Conservation (phyloP, 192 early-diverging fungal species). For the Backusella morwellensis region DNA sequence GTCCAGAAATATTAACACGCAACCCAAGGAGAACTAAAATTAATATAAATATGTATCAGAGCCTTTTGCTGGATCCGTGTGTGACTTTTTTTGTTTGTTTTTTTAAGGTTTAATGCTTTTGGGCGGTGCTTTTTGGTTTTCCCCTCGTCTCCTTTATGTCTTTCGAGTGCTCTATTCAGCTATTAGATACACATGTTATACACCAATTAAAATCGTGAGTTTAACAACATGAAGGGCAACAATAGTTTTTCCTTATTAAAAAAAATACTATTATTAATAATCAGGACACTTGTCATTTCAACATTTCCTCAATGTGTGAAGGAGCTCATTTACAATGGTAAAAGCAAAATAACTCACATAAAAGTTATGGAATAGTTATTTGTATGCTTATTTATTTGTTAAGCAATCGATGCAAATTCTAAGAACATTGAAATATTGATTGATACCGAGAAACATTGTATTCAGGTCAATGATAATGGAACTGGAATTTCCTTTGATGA, state of each 20-base stretch:
- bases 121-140: neutral
- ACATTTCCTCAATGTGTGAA: slow-evolving; percentile 50
- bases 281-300: slow-evolving; percentile 13
- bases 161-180: neutral
- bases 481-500: slow-evolving; percentile 47
- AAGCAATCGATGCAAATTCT: slow-evolving; percentile 59
- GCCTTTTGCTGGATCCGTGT: neutral
- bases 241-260: neutral
- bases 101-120: slow-evolving; percentile 1
- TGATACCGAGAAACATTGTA: slow-evolving; percentile 38
- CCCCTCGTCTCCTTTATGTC: neutral
- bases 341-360: neutral
- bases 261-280: neutral
- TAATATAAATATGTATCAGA: neutral
- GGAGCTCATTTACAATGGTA: slow-evolving; percentile 65
- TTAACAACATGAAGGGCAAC: neutral
- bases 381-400: neutral
- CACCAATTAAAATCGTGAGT: slow-evolving; percentile 15
- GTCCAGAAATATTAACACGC: too few relatives aligned
- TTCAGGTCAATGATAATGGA: slow-evolving; percentile 66
- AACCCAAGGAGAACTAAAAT: too few relatives aligned
- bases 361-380: neutral
- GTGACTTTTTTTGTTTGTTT: neutral
- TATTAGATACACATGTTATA: slow-evolving; percentile 14
- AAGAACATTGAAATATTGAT: slow-evolving; percentile 46